A percentile compares a stretch with the other conserved stretches of the same genome.
phyloP scores from a whole-genome alignment of 2,329 filamentous ascomycete genomes.

The Aaosphaeria pasadenensis region DNA sequence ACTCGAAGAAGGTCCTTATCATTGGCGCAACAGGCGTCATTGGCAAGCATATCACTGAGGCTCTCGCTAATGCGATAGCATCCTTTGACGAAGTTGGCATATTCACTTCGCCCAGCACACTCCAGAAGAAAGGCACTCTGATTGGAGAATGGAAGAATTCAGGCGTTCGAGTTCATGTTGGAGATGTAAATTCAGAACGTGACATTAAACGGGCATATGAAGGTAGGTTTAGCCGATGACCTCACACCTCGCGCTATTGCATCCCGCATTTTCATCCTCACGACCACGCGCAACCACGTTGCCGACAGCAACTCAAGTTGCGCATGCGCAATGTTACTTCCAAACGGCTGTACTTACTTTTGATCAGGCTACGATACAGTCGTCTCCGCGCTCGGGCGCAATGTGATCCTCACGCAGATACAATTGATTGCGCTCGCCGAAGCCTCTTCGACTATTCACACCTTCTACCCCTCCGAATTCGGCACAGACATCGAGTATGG shows the following conservation, averaged over 20 bases:
- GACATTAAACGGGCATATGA: constrained; percentile 58
- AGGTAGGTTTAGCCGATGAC: constrained; percentile 25
- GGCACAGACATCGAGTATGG: constrained; percentile 55
- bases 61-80: constrained; percentile 45
- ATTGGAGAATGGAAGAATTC: constrained; percentile 47
- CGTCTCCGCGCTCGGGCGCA: constrained; percentile 62
- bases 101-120: constrained; percentile 54
- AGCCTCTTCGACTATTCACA: constrained; percentile 51
- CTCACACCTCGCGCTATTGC: neutral
- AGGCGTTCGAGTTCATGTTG: constrained; percentile 55
- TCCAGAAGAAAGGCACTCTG: constrained; percentile 48
- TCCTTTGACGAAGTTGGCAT: constrained; percentile 53
- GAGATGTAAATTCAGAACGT: constrained; percentile 51
- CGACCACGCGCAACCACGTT: no score
- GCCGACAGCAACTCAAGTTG: no score
- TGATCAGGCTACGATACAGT: constrained; percentile 59
- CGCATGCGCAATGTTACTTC: neutral
- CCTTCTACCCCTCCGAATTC: constrained; percentile 61
- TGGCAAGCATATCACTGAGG: constrained; percentile 49
- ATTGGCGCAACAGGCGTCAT: constrained; percentile 55
- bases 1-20: constrained; percentile 46
- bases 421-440: constrained; percentile 61
- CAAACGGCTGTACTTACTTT: neutral
- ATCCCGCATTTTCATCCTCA: neutral
- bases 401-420: constrained; percentile 60